Base-by-base conservation (phyloP, 495 filamentous ascomycete species). In the Penicillium verhagenii region DNA sequence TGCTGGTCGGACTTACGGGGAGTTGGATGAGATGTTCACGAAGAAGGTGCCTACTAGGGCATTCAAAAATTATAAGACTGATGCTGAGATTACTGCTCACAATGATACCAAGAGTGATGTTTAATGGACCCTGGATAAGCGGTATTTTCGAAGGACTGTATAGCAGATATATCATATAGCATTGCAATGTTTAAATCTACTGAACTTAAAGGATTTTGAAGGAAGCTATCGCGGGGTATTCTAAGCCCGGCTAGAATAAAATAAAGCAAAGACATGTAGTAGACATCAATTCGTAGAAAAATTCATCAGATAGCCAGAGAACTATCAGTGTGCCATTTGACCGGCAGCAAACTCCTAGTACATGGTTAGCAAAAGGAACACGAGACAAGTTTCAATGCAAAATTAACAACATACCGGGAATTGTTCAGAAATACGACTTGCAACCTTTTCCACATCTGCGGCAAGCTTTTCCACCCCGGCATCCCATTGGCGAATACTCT, bases 381-480 rank as follows among this genome's bases (percentile, higher is more conserved):
- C 9, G 6, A 31, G 19, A 43, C 24, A 10, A 10, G 31, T 39
- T 39, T 2, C 19, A 16, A 39, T 1, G n/a, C 28, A 13, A 31
- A 24, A 21, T 9, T 1, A 7, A 24, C 10, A 24, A 67, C 73
- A 53, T 63, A 78, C 75, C 44, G 74, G 74, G 43, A 73, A 77
- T 7, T 60, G 69, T 46, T 76, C 71, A 7, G 71, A 55, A 29
- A 79, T 71, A 56, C 61, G 69, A 35, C 71, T 58, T 4, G 91
- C 87, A 39, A 97, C 83, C 56, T 85, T 85, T 70, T 98, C 94
- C 13, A 96, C 87, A 66, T 92, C 89, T 66, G 97, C 91, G 10
- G 92, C 86, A 42, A 96, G 66, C 6, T 84, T 84, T 65, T 91
- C 86, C 9, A 97, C 91, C 55, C 91, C 94, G 18, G 80, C 76